Evolutionary conservation across 1,139 yeast genomes (phyloP).

Genomic region (Kodamaea sp.): DNA sequence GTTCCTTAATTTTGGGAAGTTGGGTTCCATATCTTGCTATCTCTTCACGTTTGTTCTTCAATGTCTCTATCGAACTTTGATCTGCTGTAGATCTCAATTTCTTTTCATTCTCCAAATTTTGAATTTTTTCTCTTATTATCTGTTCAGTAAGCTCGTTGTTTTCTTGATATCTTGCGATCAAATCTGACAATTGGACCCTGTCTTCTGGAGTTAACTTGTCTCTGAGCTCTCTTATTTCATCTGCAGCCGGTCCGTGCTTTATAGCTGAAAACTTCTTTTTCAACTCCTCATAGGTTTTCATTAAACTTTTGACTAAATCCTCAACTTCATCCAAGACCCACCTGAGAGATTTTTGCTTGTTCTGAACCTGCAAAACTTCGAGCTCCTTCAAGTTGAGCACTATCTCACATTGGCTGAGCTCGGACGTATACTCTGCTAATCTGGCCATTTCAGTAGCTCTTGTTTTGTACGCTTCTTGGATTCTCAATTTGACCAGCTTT

Average conservation of each 20-base stretch:
- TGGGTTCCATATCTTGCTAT: conserved; percentile 29
- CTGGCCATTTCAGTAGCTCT: conserved; percentile 19
- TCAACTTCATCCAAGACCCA: conserved; percentile 37
- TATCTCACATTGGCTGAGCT: conserved; percentile 24
- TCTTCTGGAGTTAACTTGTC: conserved; percentile 44
- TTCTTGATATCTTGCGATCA: conserved; percentile 47
- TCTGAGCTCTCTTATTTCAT: conserved; percentile 42
- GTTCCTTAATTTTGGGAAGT: conserved; percentile 35
- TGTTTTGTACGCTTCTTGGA: conserved; percentile 26
- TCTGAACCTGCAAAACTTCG: conserved; percentile 31
- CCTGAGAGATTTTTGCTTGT: conserved; percentile 34
- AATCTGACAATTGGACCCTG: conserved; percentile 39
- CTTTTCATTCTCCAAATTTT: conserved; percentile 40
- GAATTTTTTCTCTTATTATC: conserved; percentile 31
- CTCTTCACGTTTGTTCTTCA: conserved; percentile 32
- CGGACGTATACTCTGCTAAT: conserved; percentile 17
- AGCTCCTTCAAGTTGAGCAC: conserved; percentile 23
- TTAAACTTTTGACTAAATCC: conserved; percentile 28
- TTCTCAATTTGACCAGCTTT: conserved; percentile 20
- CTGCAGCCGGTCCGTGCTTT: conserved; percentile 47
- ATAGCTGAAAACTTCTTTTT: conserved; percentile 42
- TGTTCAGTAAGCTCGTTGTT: conserved; percentile 44
- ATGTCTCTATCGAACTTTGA: conserved; percentile 34
- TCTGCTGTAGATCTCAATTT: conserved; percentile 42
- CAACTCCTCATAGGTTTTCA: conserved; percentile 38